Base-by-base conservation (phyloP, 805 yeast genomes). In the Cyberlindnera xishuangbannaensis region DNA sequence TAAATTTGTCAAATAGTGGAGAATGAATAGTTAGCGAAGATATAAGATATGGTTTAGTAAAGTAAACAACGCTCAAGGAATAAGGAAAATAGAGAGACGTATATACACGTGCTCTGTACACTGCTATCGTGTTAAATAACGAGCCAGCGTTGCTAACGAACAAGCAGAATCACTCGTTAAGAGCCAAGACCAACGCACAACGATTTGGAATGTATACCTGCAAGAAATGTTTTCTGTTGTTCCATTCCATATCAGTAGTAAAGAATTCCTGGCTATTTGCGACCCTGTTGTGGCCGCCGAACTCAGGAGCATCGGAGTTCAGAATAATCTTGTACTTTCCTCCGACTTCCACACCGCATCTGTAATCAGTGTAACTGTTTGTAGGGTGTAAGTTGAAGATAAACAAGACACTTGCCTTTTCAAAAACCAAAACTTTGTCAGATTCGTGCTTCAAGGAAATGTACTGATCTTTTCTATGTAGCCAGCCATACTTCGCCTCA, bases 381-480 rank as follows among this genome's bases (percentile, higher is more conserved):
- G 82, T 71, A 20, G 95, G 95, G 59, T 90, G 85, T 69, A 92
- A 85, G 59, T 92, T 90, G 69, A 88, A 87, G 19, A 88, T 67
- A 50, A 90, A 92, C 31, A 92, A 52, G 20, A 85, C 68, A 1
- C 88, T 92, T 34, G 81, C 85, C 46, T 97, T 75, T 59, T 90
- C 97, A 61, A 77, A 92, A 0, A 76, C 95, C 36, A 92, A 59
- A 33, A 90, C 81, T 59, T 90, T 90, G 63, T 90, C 98, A 25
- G 70, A 69, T 46, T 90, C 95, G 56, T 92, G 77, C 56, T 90
- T 90, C 53, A 87, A 68, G 1, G 95, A 84, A 26, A 90, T 78
- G 51, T 83, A 92, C 3, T 94, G 95, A 49, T 72, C 78, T 37
- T 83, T 61, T 59, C 62, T 66, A 43, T 69, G 63, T 48, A 92